Conservation (phyloP, 108 stramenopile genomes). For the Skeletonema costatum region DNA sequence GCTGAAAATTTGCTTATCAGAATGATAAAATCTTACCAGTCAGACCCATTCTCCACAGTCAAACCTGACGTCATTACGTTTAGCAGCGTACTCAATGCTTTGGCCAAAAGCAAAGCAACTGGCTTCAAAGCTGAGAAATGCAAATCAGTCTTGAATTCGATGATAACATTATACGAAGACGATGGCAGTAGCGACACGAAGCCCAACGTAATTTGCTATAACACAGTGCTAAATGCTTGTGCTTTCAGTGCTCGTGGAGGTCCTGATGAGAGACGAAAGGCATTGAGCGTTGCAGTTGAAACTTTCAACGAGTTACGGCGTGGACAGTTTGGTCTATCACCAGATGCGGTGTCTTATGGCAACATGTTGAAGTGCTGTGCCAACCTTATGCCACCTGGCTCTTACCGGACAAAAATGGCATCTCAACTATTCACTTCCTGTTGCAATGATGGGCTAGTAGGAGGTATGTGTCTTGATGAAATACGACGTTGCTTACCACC, state of each 20-base stretch:
- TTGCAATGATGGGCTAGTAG: slow-evolving; percentile 61
- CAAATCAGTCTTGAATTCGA: slow-evolving; percentile 38
- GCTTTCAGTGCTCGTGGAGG: slow-evolving; percentile 63
- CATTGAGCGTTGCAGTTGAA: slow-evolving; percentile 55
- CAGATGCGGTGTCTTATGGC: slow-evolving; percentile 72
- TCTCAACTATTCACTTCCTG: slow-evolving; percentile 55
- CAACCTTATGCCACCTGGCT: slow-evolving; percentile 62
- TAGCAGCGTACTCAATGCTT: slow-evolving; percentile 62
- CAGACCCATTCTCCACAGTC: slow-evolving; percentile 34
- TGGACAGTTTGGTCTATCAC: slow-evolving; percentile 16
- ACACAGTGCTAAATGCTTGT: slow-evolving; percentile 73
- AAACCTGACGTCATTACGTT: slow-evolving; percentile 68
- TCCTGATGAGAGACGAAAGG: slow-evolving; percentile 46
- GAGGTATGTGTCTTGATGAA: slow-evolving; percentile 67
- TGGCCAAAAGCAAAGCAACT: slow-evolving; percentile 64
- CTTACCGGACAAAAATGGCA: slow-evolving; percentile 50
- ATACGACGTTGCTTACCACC: slow-evolving; percentile 49
- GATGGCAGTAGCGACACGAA: slow-evolving; percentile 33
- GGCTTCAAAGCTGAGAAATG: slow-evolving; percentile 42
- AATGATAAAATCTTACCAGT: slow-evolving; percentile 53
- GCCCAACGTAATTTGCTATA: slow-evolving; percentile 62
- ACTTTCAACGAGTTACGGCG: slow-evolving; percentile 43
- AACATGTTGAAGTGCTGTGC: slow-evolving; percentile 64
- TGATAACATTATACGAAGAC: slow-evolving; percentile 49
- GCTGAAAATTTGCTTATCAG: slow-evolving; percentile 56